Base-by-base conservation (phyloP, 495 filamentous ascomycete genomes). In the Penicillium maclennaniae region DNA sequence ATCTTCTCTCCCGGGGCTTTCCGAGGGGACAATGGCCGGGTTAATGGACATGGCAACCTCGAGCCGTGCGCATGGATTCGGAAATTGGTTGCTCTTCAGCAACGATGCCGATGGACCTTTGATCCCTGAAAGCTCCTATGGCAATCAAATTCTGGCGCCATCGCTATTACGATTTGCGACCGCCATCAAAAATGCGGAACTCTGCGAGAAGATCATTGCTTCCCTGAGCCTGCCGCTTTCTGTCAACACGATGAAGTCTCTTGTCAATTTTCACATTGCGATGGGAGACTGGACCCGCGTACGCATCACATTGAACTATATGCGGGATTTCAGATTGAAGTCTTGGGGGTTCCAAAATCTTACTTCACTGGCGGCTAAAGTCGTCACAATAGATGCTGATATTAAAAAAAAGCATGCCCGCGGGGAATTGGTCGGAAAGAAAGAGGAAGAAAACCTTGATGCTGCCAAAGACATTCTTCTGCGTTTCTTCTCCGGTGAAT, bases 121-220 rank as follows among this genome's bases (percentile, higher is more conserved):
- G 0, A 79, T 87, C n/a, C 63, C 72, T 39, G 49, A 54, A 6
- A 55, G 53, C 21, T 51, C 72, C 27, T 87, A 86, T 56, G 56
- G 62, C 1, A 60, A 80, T 42, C 74, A 73, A 16, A 61, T 55
- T 25, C 49, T 87, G 23, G 73, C 79, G 5, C 76, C 82, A n/a
- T 71, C 81, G 1, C 70, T 87, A 21, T 59, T 86, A 15, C 75
- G 80, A 8, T 85, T 82, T 56, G 84, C 81, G 6, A 66, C 73
- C 21, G 76, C 79, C 17, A 75, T 79, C 4, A 63, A 70, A 37
- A 77, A 86, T 52, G 51, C 53, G 7, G 49, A 63, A 0, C 68
- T 87, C 19, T 61, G 78, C n/a, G 51, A 74, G 10, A 57, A 69
- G 19, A 68, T 83, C 39, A 66, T 78, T 7, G 49, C 66, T 1